Percentiles rank a stretch among this genome's conserved stretches.
Conservation (phyloP, 306 rosid species). For the Castanea mollissima region DNA sequence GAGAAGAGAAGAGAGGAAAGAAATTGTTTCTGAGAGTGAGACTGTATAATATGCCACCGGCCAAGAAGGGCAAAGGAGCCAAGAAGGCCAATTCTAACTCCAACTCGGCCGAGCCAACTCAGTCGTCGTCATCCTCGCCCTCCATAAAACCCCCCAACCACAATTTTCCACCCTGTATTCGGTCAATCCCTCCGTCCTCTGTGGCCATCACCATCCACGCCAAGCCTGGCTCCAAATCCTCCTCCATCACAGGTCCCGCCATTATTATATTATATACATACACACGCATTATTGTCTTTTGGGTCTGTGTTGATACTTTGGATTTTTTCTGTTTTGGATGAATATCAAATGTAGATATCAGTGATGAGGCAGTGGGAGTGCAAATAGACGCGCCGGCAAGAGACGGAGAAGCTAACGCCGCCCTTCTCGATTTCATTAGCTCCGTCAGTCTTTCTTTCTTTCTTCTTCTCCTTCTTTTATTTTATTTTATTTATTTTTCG, state of each 20-base stretch:
- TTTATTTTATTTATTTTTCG: background rate
- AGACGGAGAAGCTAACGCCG: slow-evolving; percentile 96
- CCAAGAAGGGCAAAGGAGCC: slow-evolving; percentile 58
- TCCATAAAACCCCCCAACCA: slow-evolving; percentile 16
- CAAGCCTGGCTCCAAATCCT: slow-evolving; percentile 83
- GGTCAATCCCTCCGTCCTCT: slow-evolving; percentile 72
- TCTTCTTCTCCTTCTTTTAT: background rate
- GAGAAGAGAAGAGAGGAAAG: too few relatives aligned
- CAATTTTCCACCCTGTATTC: slow-evolving; percentile 61
- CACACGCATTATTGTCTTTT: background rate
- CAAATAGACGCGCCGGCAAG: slow-evolving; percentile 91
- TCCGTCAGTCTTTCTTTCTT: slow-evolving; percentile 42
- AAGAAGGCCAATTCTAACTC: slow-evolving; percentile 20
- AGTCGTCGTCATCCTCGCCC: background rate
- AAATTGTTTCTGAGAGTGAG: too few relatives aligned
- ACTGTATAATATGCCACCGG: slow-evolving; percentile 51
- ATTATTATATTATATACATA: slow-evolving; percentile 7
- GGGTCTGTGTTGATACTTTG: background rate
- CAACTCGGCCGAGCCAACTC: slow-evolving; percentile 26
- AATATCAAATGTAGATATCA: slow-evolving; percentile 43
- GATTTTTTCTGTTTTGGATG: background rate
- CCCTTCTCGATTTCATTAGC: slow-evolving; percentile 73
- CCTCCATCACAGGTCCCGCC: slow-evolving; percentile 66
- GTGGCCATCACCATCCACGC: slow-evolving; percentile 92
- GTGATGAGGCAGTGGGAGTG: slow-evolving; percentile 80